phyloP scores from a whole-genome alignment of 2,329 filamentous ascomycete species.

The Trematosphaeria pertusa region DNA sequence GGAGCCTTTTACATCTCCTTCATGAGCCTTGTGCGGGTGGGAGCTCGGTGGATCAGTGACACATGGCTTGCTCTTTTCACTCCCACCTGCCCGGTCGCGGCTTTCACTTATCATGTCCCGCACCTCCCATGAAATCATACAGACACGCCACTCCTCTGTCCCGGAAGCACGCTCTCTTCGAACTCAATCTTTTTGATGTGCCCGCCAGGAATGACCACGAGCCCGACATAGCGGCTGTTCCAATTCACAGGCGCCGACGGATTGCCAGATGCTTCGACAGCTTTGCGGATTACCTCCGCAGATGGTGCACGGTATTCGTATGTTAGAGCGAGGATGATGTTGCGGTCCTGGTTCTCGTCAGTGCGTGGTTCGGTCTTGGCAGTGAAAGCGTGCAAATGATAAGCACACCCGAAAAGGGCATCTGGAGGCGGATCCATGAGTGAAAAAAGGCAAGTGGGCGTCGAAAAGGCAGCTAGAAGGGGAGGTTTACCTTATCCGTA shows the following conservation, averaged over 20 bases:
- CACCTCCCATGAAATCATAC: too few species aligned
- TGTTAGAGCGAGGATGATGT: conserved; percentile 83
- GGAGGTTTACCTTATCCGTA: conserved; percentile 77
- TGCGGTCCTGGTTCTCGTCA: conserved; percentile 70
- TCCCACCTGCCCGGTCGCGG: too few species aligned
- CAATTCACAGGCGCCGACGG: conserved; percentile 68
- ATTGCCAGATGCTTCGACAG: conserved; percentile 41
- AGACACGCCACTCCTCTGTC: conserved; percentile 30
- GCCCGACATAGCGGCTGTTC: conserved; percentile 83
- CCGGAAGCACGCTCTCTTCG: conserved; percentile 63
- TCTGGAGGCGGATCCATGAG: too few species aligned
- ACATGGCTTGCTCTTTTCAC: too few species aligned
- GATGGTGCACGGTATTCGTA: conserved; percentile 86
- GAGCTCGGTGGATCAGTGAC: too few species aligned
- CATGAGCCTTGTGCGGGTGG: too few species aligned
- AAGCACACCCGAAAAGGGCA: too few species aligned
- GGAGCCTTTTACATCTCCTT: too few species aligned
- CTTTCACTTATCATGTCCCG: too few species aligned
- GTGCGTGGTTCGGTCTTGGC: neutral
- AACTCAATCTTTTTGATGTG: conserved; percentile 89
- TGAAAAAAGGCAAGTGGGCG: too few species aligned
- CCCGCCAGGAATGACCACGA: conserved; percentile 87
- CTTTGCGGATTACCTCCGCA: conserved; percentile 50
- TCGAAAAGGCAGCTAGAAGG: too few species aligned
- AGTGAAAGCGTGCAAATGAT: neutral